Evolutionary conservation across 805 yeast species (phyloP), one percentile per base, ranked within the genome.

Genomic region (Scheffersomyces stipitis): DNA sequence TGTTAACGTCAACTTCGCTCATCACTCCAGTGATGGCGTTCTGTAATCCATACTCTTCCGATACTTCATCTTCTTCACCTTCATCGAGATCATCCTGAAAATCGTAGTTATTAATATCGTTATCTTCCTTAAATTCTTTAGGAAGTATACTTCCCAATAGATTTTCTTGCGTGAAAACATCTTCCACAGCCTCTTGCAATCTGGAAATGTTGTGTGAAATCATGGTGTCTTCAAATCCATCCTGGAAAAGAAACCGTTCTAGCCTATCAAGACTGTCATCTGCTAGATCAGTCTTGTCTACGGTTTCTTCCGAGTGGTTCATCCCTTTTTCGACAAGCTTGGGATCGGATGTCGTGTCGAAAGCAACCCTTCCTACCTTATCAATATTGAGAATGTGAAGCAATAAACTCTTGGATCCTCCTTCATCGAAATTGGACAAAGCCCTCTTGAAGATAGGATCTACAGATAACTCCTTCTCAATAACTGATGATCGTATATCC

Each of bases 361-460:
- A 46, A n/a, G 45, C 34, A 6, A 58, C 60, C 24, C 61, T 42
- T 5, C 60, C 61, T 2, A 46, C 32, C 5, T 47, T 26, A 28
- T 56, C 61, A 14, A 58, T 49, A 29, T 42, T 49, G 15, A 59
- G 42, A 8, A 53, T 53, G 33, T 59, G 58, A 30, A 58, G 37
- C 26, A 59, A 46, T 26, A 59, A 45, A 16, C 56, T 48, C 37
- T 59, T 58, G 27, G 63, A 56, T 4, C 64, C 64, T 13, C 63
- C 62, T 34, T 58, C 62, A 36, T 59, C 64, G 36, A 59, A 57
- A 17, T 53, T 60, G 4, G 58, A 52, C 30, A 59, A 42, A 3
- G 58, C 57, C 35, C 55, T 55, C 27, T 58, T 58, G 49, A 58
- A 59, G 9, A 58, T 41, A 7, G 63, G 63, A 26, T 58, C 62